Evolutionary conservation across 768 basidiomycete species (phyloP).

Genomic region (Russula sp.): DNA sequence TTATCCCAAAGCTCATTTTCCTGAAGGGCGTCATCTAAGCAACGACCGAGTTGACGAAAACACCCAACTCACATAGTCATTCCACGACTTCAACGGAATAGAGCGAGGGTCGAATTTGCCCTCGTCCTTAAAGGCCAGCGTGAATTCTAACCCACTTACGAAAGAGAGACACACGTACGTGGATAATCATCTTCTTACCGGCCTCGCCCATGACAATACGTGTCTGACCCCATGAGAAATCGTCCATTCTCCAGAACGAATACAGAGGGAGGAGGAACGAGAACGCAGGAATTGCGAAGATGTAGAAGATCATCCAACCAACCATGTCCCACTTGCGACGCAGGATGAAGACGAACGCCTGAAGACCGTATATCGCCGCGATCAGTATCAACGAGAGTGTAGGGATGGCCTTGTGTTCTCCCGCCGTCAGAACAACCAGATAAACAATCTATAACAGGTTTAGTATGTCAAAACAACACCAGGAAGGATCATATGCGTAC

Average conservation of each 20-base stretch:
- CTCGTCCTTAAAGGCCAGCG: slow-evolving; percentile 61
- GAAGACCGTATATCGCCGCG: slow-evolving; percentile 89
- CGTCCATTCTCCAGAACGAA: slow-evolving; percentile 98
- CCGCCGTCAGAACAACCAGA: slow-evolving; percentile 74
- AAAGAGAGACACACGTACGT: slow-evolving; percentile 46
- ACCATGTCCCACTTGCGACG: slow-evolving; percentile 98
- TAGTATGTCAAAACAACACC: background rate
- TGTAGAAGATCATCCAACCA: slow-evolving; percentile 96
- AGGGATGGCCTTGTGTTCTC: slow-evolving; percentile 60
- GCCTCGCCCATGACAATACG: slow-evolving; percentile 90
- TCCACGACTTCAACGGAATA: slow-evolving; percentile 96
- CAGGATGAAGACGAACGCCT: slow-evolving; percentile 85
- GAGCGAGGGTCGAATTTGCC: slow-evolving; percentile 92
- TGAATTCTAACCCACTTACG: slow-evolving; percentile 4
- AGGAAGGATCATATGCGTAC: slow-evolving; percentile 42
- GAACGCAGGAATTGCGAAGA: slow-evolving; percentile 88
- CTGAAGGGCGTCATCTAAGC: slow-evolving; percentile 31
- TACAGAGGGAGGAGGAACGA: slow-evolving; percentile 90
- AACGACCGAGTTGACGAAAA: background rate
- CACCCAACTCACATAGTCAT: slow-evolving; percentile 66
- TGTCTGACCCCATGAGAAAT: slow-evolving; percentile 93
- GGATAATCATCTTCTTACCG: slow-evolving; percentile 92
- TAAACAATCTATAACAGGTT: slow-evolving; percentile 61
- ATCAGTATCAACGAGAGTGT: slow-evolving; percentile 86
- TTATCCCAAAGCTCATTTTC: slow-evolving; percentile 98